Base-by-base conservation (phyloP, 371 early-diverging fungal genomes). In the Lichtheimia ramosa region DNA sequence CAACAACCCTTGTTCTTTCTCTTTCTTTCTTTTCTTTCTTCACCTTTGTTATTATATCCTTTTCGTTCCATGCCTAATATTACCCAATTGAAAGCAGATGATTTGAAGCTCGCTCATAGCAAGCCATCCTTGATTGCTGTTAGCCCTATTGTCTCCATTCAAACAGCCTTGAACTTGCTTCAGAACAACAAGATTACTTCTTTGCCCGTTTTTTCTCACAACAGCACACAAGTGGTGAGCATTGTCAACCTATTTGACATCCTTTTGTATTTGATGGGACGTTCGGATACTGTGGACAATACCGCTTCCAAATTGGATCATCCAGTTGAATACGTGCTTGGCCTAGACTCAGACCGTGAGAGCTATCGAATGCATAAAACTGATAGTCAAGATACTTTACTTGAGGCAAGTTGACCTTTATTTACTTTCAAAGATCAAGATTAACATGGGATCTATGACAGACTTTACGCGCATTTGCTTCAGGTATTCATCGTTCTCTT, bases 231-330 rank as follows among this genome's bases (percentile, higher is more conserved):
- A 20, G 70, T 86, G 1, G 80, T 81, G 39, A 82, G 77, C 46
- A 82, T 86, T 49, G 74, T 86, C 43, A 84, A 83, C 28, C 57
- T 83, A 2, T 71, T 76, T 58, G 86, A 86, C 62, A 78, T 86
- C 5, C 62, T 84, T 18, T 58, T 77, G 14, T 84, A 83, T 56
- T 59, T 83, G 21, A 62, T 81, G 0, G 65, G 61, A 15, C 67
- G 63, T 3, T 49, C 56, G 5, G 57, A 63, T 13, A 34, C 20
- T 7, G 60, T 84, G 24, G 63, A 82, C 39, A 76, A 70, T 43
- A 77, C 79, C 18, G 69, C 75, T 46, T 56, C 73, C 23, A 73
- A 59, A 28, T 51, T 82, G 23, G 48, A 68, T 10, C 77, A 80
- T 42, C 71, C 76, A 3, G 71, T 86, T 43, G 86, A 86, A 60